These are phyloP conservation scores for Gigaspora rosea DNA, from an alignment of 192 early-diverging fungal genomes.

Conservation along the genomic window DNA sequence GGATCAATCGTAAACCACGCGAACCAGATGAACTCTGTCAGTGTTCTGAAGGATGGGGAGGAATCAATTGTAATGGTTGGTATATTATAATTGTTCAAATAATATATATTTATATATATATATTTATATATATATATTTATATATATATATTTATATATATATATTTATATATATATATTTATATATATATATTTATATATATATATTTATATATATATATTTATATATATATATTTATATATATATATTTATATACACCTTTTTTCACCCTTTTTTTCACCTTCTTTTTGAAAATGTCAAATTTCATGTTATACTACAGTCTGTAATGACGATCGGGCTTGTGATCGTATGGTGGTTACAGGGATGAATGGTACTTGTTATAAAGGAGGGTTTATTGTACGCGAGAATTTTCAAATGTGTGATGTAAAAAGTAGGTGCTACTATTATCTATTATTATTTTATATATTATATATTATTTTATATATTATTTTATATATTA, in stretches of 20 bases:
- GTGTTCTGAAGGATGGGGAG: conserved; percentile 87
- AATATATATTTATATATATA: no score
- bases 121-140: no score
- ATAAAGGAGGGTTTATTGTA: conserved; percentile 70
- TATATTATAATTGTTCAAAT: background rate
- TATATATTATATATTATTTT: background rate
- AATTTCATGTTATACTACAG: conserved; percentile 34
- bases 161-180: no score
- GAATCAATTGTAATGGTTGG: conserved; percentile 90
- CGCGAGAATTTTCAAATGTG: conserved; percentile 72
- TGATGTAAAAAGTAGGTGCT: conserved; percentile 67
- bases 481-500: background rate
- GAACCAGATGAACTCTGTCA: conserved; percentile 60
- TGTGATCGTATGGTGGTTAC: conserved; percentile 71
- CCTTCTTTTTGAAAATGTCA: background rate
- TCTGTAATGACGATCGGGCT: conserved; percentile 63
- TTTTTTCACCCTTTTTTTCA: no score
- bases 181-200: no score
- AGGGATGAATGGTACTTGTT: conserved; percentile 73
- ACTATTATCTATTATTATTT: background rate
- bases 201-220: no score
- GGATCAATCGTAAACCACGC: conserved; percentile 58
- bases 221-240: no score
- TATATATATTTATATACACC: no score
- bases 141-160: no score